These are phyloP conservation scores for Nephelium lappaceum DNA, from an alignment of 345 rosid genomes.

Conservation along the genomic window DNA sequence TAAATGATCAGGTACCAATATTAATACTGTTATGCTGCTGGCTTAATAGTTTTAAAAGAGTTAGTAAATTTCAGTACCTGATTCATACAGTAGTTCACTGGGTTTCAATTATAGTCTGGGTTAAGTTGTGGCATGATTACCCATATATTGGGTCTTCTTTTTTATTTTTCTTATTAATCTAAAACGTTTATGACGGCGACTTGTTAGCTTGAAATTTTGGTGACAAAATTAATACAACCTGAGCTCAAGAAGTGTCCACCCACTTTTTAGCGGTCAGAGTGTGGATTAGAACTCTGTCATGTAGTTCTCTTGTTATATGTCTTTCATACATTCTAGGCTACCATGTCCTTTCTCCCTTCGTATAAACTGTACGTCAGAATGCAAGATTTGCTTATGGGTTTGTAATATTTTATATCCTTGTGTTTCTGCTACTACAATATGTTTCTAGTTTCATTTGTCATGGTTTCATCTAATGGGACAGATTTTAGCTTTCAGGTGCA, in stretches of 20 bases:
- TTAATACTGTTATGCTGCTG: background rate
- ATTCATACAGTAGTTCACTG: background rate
- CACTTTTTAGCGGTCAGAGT: background rate
- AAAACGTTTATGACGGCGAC: background rate
- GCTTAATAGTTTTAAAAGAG: constrained; percentile 10
- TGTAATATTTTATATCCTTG: background rate
- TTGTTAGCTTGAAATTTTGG: constrained; percentile 14
- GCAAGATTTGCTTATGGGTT: constrained; percentile 10
- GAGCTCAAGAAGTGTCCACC: constrained; percentile 6
- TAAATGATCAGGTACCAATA: background rate
- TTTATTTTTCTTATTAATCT: background rate
- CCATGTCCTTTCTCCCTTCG: constrained; percentile 3
- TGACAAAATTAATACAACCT: background rate
- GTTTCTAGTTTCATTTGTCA: constrained; percentile 14
- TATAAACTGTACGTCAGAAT: background rate
- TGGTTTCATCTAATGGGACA: constrained; percentile 23
- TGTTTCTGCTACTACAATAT: constrained; percentile 8
- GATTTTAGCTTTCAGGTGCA: constrained; percentile 55
- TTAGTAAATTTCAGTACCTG: constrained; percentile 9
- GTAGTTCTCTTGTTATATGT: background rate
- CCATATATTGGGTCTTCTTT: background rate
- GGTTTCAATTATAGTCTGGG: background rate
- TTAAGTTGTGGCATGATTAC: background rate
- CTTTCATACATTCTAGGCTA: background rate
- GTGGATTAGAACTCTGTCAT: background rate